Conservation (phyloP, 305 asterid genomes). For the Solanum hybrid region DNA sequence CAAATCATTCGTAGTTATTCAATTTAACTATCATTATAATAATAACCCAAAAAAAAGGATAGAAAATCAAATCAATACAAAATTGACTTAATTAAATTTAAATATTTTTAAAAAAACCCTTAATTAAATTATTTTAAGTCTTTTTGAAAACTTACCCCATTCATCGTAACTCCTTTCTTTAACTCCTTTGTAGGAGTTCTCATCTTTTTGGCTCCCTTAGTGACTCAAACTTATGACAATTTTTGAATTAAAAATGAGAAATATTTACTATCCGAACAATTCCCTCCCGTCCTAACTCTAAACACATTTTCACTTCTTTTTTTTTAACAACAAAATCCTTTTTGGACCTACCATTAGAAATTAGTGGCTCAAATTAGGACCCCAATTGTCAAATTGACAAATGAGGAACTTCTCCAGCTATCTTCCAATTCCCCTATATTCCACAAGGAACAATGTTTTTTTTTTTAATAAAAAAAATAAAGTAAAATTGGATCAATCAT, state of each 20-base stretch:
- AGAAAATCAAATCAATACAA: neutral
- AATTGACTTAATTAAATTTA: neutral
- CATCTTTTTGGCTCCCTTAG: too few species aligned
- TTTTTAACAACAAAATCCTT: neutral
- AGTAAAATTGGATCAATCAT: neutral
- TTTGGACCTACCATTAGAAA: neutral
- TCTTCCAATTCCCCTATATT: neutral
- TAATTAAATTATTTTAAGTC: neutral
- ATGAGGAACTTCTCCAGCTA: neutral
- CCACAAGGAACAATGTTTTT: neutral
- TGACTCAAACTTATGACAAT: neutral
- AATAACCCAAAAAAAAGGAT: neutral
- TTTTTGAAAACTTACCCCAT: neutral
- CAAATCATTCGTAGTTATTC: neutral
- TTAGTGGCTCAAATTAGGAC: neutral
- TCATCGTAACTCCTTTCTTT: neutral
- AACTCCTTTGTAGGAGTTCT: too few species aligned
- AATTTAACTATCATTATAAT: neutral
- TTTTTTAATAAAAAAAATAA: neutral
- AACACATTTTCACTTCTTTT: neutral
- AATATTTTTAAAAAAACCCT: neutral
- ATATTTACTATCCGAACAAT: neutral
- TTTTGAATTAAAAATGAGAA: rapidly evolving
- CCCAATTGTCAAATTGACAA: neutral
- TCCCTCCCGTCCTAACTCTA: neutral